Conservation (phyloP, 768 basidiomycete species). For the Tulasnella sp. region DNA sequence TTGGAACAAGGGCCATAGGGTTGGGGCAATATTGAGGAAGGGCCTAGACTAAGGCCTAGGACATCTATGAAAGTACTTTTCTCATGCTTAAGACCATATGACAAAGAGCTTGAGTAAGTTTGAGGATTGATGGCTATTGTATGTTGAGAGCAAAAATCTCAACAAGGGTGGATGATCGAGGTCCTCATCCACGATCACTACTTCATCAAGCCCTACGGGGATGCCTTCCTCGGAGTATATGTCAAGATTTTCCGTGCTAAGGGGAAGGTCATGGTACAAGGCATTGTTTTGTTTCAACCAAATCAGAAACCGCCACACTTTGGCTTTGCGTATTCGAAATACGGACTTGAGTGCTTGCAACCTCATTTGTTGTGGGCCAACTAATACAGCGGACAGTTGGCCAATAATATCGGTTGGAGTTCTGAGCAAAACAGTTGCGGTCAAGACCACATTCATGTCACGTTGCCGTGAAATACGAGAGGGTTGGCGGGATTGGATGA, state of each 20-base stretch:
- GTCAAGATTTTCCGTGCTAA: neutral
- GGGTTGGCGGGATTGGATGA: neutral
- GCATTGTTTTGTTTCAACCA: conserved; percentile 37
- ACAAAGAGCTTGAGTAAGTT: no score
- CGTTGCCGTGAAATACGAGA: conserved; percentile 23
- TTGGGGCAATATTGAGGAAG: no score
- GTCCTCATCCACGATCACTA: conserved; percentile 18
- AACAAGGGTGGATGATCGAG: neutral
- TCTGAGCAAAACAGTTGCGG: conserved; percentile 27
- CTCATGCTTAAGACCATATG: no score
- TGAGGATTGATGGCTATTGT: no score
- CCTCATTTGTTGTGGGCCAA: conserved; percentile 27
- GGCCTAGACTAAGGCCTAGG: no score
- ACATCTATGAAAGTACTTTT: no score
- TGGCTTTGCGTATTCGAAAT: conserved; percentile 26
- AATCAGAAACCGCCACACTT: conserved; percentile 27
- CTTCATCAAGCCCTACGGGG: conserved; percentile 23
- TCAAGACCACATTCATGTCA: conserved; percentile 31
- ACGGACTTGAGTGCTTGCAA: conserved; percentile 18
- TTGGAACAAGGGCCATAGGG: no score
- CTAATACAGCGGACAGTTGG: conserved; percentile 29
- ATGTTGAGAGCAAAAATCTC: no score
- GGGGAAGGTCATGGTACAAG: conserved; percentile 27
- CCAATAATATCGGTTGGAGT: conserved; percentile 28
- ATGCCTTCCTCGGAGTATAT: conserved; percentile 26